Conservation (phyloP, 169 alveolate genomes). For the Cryptosporidium ubiquitum region DNA sequence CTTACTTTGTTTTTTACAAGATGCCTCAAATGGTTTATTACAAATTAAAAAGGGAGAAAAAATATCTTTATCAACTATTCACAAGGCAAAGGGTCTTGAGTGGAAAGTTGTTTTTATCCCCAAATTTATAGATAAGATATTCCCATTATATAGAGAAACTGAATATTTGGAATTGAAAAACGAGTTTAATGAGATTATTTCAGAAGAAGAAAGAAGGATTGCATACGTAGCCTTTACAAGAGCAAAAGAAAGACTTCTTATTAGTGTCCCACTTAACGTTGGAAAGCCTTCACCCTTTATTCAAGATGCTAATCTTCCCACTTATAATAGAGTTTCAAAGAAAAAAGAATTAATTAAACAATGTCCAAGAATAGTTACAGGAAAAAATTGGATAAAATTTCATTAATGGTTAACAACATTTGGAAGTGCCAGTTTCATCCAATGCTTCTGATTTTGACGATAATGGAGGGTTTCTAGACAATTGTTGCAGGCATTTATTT, state of each 20-base stretch:
- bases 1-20: conserved; percentile 74
- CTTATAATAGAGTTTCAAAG: background rate
- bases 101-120: conserved; percentile 85
- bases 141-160: conserved; percentile 73
- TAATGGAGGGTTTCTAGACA: conserved; percentile 65
- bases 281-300: conserved; percentile 62
- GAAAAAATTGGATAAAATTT: conserved; percentile 18
- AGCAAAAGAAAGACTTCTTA: conserved; percentile 77
- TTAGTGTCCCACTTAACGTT: conserved; percentile 48
- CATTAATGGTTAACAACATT: background rate
- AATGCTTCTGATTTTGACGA: conserved; percentile 11
- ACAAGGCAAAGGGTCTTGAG: conserved; percentile 86
- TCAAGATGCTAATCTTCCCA: conserved; percentile 43
- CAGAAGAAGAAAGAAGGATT: conserved; percentile 86
- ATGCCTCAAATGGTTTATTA: conserved; percentile 74
- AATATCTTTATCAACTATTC: conserved; percentile 84
- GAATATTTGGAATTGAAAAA: background rate
- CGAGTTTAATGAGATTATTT: conserved; percentile 33
- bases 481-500: conserved; percentile 51
- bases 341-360: conserved; percentile 33
- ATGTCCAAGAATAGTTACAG: conserved; percentile 26
- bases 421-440: background rate
- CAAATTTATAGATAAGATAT: conserved; percentile 79
- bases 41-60: conserved; percentile 77
- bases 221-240: conserved; percentile 86